phyloP scores from a whole-genome alignment of 176 grass and related monocot genomes.

The Avena sativa region DNA sequence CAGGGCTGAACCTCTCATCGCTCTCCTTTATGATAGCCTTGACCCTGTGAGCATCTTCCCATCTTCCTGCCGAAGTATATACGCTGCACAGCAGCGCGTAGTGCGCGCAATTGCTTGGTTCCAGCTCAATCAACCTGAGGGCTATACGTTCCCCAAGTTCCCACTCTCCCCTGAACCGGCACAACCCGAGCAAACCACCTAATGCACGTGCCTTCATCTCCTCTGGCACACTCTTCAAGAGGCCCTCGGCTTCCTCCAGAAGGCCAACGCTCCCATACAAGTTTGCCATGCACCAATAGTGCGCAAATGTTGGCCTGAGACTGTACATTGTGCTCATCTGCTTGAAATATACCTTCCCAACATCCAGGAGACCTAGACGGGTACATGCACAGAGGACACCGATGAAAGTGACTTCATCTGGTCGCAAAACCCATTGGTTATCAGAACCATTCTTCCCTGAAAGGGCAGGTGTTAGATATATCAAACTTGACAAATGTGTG shows the following conservation, averaged over 20 bases:
- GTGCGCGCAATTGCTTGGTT: conserved; percentile 54
- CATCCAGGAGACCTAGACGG: conserved; percentile 55
- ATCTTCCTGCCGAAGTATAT: conserved; percentile 70
- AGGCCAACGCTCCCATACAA: conserved; percentile 59
- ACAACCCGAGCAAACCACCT: conserved; percentile 67
- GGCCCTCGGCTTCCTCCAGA: conserved; percentile 42
- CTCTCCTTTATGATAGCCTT: conserved; percentile 60
- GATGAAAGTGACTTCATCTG: conserved; percentile 69
- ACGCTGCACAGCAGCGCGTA: conserved; percentile 67
- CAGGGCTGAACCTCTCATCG: conserved; percentile 49
- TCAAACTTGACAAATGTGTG: neutral
- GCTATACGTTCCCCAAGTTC: conserved; percentile 64
- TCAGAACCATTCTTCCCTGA: conserved; percentile 39
- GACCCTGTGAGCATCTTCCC: conserved; percentile 64
- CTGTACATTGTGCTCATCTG: conserved; percentile 59
- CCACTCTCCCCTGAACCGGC: conserved; percentile 56
- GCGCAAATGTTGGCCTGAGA: conserved; percentile 62
- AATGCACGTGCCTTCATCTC: conserved; percentile 56
- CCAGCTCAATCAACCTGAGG: conserved; percentile 69
- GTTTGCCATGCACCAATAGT: conserved; percentile 87
- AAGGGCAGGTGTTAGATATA: conserved; percentile 21
- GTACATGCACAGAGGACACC: conserved; percentile 68
- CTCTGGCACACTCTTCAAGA: conserved; percentile 51
- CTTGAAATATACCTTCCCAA: conserved; percentile 65
- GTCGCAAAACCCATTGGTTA: conserved; percentile 15